Percentiles rank a stretch among this genome's conserved stretches.
These are phyloP conservation scores for Borovskyia barvae DNA, from an alignment of 208 protist species.

Conservation along the genomic window DNA sequence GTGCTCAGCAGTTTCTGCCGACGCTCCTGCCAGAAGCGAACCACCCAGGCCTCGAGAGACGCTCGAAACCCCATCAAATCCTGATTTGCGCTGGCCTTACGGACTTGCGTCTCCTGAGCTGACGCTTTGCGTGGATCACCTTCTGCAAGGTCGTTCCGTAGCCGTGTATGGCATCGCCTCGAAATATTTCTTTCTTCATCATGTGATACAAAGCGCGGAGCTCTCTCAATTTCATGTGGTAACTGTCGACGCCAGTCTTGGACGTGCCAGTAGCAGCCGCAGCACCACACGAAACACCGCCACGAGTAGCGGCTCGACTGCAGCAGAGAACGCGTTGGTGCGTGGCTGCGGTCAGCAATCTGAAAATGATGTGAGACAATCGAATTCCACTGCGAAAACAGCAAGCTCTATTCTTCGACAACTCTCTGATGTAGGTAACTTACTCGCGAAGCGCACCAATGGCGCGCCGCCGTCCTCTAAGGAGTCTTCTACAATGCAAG, in stretches of 20 bases:
- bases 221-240: constrained; percentile 32
- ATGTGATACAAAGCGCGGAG: constrained; percentile 57
- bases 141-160: constrained; percentile 71
- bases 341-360: too few relatives aligned
- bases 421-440: background rate
- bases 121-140: constrained; percentile 61
- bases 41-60: too few relatives aligned
- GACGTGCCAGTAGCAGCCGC: background rate
- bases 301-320: background rate
- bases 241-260: constrained; percentile 48
- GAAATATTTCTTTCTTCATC: constrained; percentile 77
- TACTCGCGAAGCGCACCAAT: constrained; percentile 1
- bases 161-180: constrained; percentile 77
- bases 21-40: background rate
- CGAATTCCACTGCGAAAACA: too few relatives aligned
- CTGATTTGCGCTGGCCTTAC: constrained; percentile 42
- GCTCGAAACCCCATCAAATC: background rate
- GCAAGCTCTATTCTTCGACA: background rate
- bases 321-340: too few relatives aligned
- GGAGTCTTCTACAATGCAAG: too few relatives aligned
- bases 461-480: too few relatives aligned
- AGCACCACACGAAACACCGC: constrained; percentile 12
- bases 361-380: too few relatives aligned
- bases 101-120: constrained; percentile 58
- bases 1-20: background rate